These are phyloP conservation scores for Friedmanniomyces endolithicus DNA, from an alignment of 495 filamentous ascomycete species.

Conservation along the genomic window DNA sequence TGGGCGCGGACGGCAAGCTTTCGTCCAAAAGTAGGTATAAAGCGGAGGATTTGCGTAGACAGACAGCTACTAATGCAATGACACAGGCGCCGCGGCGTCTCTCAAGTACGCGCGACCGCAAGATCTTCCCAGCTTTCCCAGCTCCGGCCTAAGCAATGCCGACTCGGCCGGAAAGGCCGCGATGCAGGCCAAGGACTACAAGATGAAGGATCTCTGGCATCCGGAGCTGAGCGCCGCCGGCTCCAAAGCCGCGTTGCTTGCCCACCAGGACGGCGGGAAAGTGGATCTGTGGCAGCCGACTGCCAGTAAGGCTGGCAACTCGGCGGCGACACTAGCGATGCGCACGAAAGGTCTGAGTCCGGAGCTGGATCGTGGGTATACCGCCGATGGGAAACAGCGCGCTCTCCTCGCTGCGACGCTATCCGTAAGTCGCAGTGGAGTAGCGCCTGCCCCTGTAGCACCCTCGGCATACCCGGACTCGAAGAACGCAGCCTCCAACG, in stretches of 20 bases:
- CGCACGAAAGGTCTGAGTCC: slow-evolving; percentile 32
- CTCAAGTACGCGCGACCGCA: slow-evolving; percentile 55
- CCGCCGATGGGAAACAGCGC: slow-evolving; percentile 39
- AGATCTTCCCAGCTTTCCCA: slow-evolving; percentile 56
- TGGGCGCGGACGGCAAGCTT: slow-evolving; percentile 39
- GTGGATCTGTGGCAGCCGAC: slow-evolving; percentile 38
- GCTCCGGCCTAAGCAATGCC: slow-evolving; percentile 44
- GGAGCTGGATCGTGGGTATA: slow-evolving; percentile 35
- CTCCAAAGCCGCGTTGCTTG: slow-evolving; percentile 60
- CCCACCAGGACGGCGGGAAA: slow-evolving; percentile 48
- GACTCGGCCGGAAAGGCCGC: slow-evolving; percentile 51
- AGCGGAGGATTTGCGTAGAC: background rate
- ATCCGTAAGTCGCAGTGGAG: slow-evolving; percentile 49
- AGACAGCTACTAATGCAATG: background rate
- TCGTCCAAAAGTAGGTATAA: slow-evolving; percentile 39
- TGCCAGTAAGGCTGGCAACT: slow-evolving; percentile 41
- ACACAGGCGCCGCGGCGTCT: slow-evolving; percentile 44
- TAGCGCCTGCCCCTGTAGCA: slow-evolving; percentile 40
- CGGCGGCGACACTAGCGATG: slow-evolving; percentile 48
- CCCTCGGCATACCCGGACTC: slow-evolving; percentile 41
- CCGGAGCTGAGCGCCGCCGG: slow-evolving; percentile 47
- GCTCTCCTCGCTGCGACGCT: slow-evolving; percentile 62
- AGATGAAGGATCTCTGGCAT: slow-evolving; percentile 42
- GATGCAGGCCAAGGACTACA: slow-evolving; percentile 54
- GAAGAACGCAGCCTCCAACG: slow-evolving; percentile 48